Evolutionary conservation across 2,329 filamentous ascomycete genomes (phyloP), one percentile per base, ranked within the genome.

Genomic region (Lojkania enalia): DNA sequence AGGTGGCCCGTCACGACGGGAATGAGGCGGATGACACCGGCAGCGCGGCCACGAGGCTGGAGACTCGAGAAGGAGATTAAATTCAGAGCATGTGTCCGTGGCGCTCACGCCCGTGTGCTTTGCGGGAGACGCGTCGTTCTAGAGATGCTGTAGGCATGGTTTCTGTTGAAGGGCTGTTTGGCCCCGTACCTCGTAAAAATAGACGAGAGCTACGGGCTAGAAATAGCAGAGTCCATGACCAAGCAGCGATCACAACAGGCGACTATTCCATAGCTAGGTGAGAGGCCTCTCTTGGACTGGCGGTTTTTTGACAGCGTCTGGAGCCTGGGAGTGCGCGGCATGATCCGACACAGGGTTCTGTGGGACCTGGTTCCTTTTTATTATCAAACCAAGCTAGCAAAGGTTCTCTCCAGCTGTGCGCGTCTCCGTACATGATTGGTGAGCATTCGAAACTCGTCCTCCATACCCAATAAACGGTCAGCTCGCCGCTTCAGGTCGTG

Each of bases 401-500:
- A 52, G 49, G 51, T 57, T 48, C 55, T 49, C 44, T 33, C 43
- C 49, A 60, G 56, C 55, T 51, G 42, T 51, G 46, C 54, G 54
- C 51, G 45, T 58, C 52, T 44, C 40, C 45, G 20, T 44, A 43
- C 48, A 40, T 65, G 55, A 67, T 65, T 68, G 60, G 63, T 45
- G 40, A 52, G 46, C 18, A n/a, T 38, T 49, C 49, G 48, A 55
- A 44, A 42, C 42, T 48, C 29, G 48, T 54, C 50, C 43, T 57
- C 57, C 60, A 66, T 50, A 54, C 60, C 64, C 63, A 68, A 66
- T 66, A 57, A 48, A 61, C 57, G 48, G 49, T 53, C 63, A 64
- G 60, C 61, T 58, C 52, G 58, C 64, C 57, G 55, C 48, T 62
- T 65, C 57, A 62, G 60, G 58, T 59, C 51, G 63, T 64, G 61